Base-by-base conservation (phyloP, 163 green algal genomes). In the Scenedesmus sp. region DNA sequence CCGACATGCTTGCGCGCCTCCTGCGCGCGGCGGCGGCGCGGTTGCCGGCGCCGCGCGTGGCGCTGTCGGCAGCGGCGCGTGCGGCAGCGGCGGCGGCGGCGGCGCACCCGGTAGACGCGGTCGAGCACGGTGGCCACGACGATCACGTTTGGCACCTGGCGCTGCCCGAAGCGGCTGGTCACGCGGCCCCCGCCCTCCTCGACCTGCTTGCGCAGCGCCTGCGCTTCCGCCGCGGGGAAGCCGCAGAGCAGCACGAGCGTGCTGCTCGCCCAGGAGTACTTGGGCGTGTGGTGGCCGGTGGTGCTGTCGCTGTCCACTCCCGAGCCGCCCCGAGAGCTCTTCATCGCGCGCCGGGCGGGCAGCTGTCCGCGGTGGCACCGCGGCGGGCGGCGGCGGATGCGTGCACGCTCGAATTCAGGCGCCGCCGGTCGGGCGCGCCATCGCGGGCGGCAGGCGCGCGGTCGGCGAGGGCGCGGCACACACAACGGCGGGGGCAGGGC, bases 241-340 rank as follows among this genome's bases (percentile, higher is more conserved):
- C 63, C 74, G 44, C 74, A 81, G 0, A 81, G 14, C 3, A 81
- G 62, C 22, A 75, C 48, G 10, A 28, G 31, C 31, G 74, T 75
- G 62, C 74, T 60, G 29, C 92, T 92, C 1, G 83, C 91, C 91
- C 91, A 95, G 60, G 85, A 77, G 69, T 95, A 89, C 64, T 96
- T 91, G 36, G 95, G 87, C 73, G 94, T 94, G 78, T 96, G 92
- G 70, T 96, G 80, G 84, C 93, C 96, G 15, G 96, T 78, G 14
- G 78, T 94, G 22, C 93, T 92, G 82, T 97, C 93, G n/a, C 47
- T 83, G 79, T 96, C 96, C 20, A 96, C 87, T 10, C 73, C 60
- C 39, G 73, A 81, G 45, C 29, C 42, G 31, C 24, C n/a, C n/a
- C n/a, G n/a, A n/a, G n/a, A n/a, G n/a, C n/a, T n/a, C n/a, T n/a